Evolutionary conservation across 176 grass and related monocot genomes (phyloP), one percentile per base, ranked within the genome.

Genomic region (Avena sativa): DNA sequence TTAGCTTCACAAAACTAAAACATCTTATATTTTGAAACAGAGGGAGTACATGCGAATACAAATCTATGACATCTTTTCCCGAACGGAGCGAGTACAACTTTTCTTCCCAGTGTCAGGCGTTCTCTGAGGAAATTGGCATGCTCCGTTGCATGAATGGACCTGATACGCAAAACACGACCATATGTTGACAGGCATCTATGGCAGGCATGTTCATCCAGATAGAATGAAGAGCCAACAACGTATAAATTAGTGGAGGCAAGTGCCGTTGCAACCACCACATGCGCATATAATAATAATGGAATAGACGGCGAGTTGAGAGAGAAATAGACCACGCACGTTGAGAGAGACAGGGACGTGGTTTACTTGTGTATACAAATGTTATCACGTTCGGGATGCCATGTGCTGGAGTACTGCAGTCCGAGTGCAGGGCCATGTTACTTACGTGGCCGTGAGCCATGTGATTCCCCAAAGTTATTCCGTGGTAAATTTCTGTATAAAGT

Each of bases 211-310:
- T 19, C 32, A 69, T 9, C 15, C 66, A 8, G 32, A 69, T 38
- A 36, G 66, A 69, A 6, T 56, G 53, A 14, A 17, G 53, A 17
- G 53, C 53, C 53, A 56, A 56, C 4, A n/a, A 61, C 6, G n/a
- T 8, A 61, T 61, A 36, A 26, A 65, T 8, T 69, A 38, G 66
- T 40, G 66, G 30, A 69, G 32, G 30, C 30, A 36, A 69, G 30
- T 69, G 66, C 66, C 15, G 32, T 69, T 70, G 67, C 67, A 70
- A 70, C 34, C 67, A 70, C 67, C 67, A 70, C 67, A 70, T 70
- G 67, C 3, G 9, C 12, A 51, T 75, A 71, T 40, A 26, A 74
- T 73, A 73, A 25, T 49, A 25, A 16, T 3, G 16, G 20, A 70
- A 70, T 36, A 43, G 6, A 75, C 13, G 23, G 23, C 6, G 28